Conservation (phyloP, 2,329 filamentous ascomycete genomes). For the Exophiala viscosa region DNA sequence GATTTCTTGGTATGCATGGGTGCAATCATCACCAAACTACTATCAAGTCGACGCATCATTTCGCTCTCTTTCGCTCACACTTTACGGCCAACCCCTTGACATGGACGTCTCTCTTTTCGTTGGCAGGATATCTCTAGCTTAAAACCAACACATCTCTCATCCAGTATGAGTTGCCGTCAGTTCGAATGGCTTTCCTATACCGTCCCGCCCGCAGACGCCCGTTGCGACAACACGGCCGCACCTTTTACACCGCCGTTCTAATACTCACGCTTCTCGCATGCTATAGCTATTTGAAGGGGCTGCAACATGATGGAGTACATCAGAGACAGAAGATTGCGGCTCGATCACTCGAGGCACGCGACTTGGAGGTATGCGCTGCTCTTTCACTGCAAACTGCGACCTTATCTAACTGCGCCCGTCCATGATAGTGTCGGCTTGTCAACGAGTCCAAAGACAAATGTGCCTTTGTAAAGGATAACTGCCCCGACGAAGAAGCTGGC, state of each 20-base stretch:
- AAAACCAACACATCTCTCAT: not conserved
- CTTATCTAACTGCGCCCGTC: conserved; percentile 9
- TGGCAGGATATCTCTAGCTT: not conserved
- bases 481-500: conserved; percentile 83
- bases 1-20: not conserved
- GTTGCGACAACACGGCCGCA: conserved; percentile 18
- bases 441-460: conserved; percentile 77
- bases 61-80: not conserved
- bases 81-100: not conserved
- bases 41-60: not conserved
- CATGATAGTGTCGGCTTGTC: conserved; percentile 68
- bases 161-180: conserved; percentile 16
- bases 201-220: conserved; percentile 4
- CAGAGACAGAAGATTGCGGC: conserved; percentile 4
- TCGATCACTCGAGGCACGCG: conserved; percentile 18
- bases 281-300: conserved; percentile 18
- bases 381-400: not conserved
- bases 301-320: not conserved
- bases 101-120: not conserved
- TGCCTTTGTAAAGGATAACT: conserved; percentile 77
- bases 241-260: conserved; percentile 24
- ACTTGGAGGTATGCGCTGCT: conserved; percentile 21
- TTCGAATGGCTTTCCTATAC: conserved; percentile 12
- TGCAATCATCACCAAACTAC: not conserved
- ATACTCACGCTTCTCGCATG: conserved; percentile 22